These are phyloP conservation scores for Laguncularia racemosa DNA, from an alignment of 345 rosid species.

Conservation along the genomic window DNA sequence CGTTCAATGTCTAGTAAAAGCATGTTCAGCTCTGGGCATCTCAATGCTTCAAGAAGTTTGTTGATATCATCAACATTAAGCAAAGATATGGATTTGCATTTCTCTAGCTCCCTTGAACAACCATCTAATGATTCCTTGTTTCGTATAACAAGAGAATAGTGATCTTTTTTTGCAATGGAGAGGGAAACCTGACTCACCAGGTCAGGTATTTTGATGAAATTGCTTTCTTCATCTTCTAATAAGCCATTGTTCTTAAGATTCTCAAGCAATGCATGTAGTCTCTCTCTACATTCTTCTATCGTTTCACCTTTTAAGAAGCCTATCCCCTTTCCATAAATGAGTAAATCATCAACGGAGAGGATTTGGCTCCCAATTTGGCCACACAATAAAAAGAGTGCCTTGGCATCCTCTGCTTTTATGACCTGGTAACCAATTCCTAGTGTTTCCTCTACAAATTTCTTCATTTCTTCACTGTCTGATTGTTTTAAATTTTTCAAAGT, in stretches of 20 bases:
- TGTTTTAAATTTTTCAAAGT: background rate
- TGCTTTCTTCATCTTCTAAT: background rate
- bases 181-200: conserved; percentile 10
- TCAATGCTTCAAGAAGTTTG: conserved; percentile 9
- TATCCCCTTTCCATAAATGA: conserved; percentile 12
- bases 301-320: conserved; percentile 9
- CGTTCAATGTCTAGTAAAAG: background rate
- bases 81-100: conserved; percentile 4
- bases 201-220: conserved; percentile 17
- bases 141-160: background rate
- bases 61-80: background rate
- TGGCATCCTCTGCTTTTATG: background rate
- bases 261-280: background rate
- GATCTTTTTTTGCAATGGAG: conserved; percentile 9
- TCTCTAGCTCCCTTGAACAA: background rate
- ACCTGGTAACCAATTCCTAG: background rate
- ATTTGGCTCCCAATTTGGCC: background rate
- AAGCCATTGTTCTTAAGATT: conserved; percentile 16
- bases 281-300: conserved; percentile 1
- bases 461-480: background rate
- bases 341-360: background rate
- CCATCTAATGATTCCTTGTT: background rate
- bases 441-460: background rate
- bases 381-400: background rate
- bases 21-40: conserved; percentile 10